Evolutionary conservation across 2,329 filamentous ascomycete genomes (phyloP), one percentile per base, ranked within the genome.

Genomic region (Plectosphaerella cucumerina): DNA sequence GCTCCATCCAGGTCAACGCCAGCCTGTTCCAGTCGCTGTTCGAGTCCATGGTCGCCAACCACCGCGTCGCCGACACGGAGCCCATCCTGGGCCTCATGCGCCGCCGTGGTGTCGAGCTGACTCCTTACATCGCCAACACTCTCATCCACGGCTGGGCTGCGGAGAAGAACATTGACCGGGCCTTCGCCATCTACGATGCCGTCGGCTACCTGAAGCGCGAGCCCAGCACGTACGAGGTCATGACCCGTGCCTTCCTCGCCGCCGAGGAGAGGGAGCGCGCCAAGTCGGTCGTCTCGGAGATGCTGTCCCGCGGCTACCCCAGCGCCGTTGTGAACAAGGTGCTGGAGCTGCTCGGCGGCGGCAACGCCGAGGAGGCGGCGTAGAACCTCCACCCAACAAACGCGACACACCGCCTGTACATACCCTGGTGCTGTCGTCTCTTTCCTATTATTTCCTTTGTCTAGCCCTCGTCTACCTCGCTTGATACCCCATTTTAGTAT

Each of bases 221-320:
- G 74, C 94, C 94, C 4, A 97, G 91, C 75, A 99, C 94, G 5
- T 99, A 99, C 68, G 94, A 99, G 73, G 92, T 93, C 39, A 99
- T 99, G 94, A 96, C 92, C 5, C 82, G 94, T 44, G 94, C 94
- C 1, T 97, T 87, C 71, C 82, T 99, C 50, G 85, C 90, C 11
- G 87, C 87, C 4, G 90, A 95, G 65, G 84, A 95, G 65, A 85
- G 89, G 33, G 80, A 85, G 46, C 78, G 81, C 52, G 94, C 94
- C 37, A 85, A 90, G 71, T 71, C 65, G 11, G 87, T 96, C 14
- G 92, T 96, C 21, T 81, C 87, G 50, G 94, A 99, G 77, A 97
- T 97, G 81, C 77, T 97, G 34, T 85, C 84, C 44, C 83, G 94
- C 51, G 92, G 92, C 37, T 99, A 97, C 65, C 94, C 94, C 44